Base-by-base conservation (phyloP, 208 protist species). In the Trypanosoma brucei region DNA sequence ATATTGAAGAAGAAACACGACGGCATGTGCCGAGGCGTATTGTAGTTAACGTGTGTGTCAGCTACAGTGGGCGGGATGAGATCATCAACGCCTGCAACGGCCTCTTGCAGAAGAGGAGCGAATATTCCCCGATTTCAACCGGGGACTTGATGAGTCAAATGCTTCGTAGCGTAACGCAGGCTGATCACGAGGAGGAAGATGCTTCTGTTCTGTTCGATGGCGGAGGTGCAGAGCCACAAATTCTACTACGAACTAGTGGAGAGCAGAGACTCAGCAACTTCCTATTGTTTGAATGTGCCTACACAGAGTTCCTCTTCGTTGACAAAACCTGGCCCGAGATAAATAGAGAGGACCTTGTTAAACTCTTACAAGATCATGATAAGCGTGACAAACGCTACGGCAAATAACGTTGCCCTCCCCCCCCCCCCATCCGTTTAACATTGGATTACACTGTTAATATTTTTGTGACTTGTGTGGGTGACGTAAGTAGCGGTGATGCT, bases 251-350 rank as follows among this genome's bases (percentile, higher is more conserved):
- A 33, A 96, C 91, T 0, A 89, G 86, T 65, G 91, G 88, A 5
- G 88, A 96, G 72, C 73, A 86, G 57, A 72, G 91, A 8, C 55
- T 96, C 11, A 93, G 84, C 61, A 94, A 96, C 64, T 96, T 94
- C 65, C 68, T 96, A 11, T 68, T 94, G 3, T 96, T 84, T 64
- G 84, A 96, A 62, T 83, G 75, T 40, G 91, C 88, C 13, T 96
- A 96, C 68, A 84, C 84, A 2, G 88, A 96, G 65, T 78, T 96
- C 59, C 52, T 81, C 45, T 93, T 94, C 57, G 48, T 84, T 6
- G 45, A 72, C 5, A 92, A 90, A 58, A 82, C 76, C 11, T 96
- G 91, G 88, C 91, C 91, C 5, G 84, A 92, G 53, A 37, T 96
- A 6, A 79, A 63, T 3, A 53, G 60, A 4, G 68, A 61, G 0